Percentiles rank a stretch among this genome's conserved stretches.
Evolutionary conservation across 768 basidiomycete genomes (phyloP).

Genomic region (Pholiota molesta): DNA sequence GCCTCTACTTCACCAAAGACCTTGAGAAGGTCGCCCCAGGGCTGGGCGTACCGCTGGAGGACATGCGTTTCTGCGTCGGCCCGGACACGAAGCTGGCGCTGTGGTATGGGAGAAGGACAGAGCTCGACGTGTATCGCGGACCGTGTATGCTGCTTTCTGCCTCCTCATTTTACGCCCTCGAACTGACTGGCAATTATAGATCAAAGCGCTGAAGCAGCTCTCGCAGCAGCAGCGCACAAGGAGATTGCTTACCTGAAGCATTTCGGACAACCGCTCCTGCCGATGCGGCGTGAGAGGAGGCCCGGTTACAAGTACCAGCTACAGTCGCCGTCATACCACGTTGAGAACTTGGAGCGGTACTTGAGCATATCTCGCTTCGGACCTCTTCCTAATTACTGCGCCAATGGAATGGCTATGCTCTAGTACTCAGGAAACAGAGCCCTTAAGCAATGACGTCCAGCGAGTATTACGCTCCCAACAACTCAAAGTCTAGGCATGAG

Average conservation of each 20-base stretch:
- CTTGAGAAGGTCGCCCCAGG: conserved; percentile 37
- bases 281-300: conserved; percentile 46
- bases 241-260: conserved; percentile 49
- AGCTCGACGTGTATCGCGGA: conserved; percentile 50
- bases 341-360: conserved; percentile 51
- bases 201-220: conserved; percentile 44
- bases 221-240: conserved; percentile 45
- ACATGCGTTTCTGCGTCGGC: conserved; percentile 38
- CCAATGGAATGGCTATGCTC: neutral
- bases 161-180: conserved; percentile 27
- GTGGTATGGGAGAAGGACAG: conserved; percentile 51
- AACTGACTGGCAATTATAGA: conserved; percentile 40
- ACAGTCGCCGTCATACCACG: conserved; percentile 46
- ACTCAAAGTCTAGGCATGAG: neutral
- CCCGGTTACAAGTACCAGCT: conserved; percentile 44
- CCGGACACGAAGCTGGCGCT: conserved; percentile 30
- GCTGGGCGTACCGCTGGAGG: conserved; percentile 40
- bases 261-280: conserved; percentile 52
- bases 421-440: neutral
- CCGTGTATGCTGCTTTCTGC: conserved; percentile 47
- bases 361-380: conserved; percentile 31
- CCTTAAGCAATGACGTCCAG: neutral
- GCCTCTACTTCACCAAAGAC: conserved; percentile 49
- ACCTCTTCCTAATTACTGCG: neutral
- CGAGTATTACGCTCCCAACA: neutral